Evolutionary conservation across 1,284 basidiomycete species (phyloP), one percentile per base, ranked within the genome.

Genomic region (Stygiomarasmius scandens): DNA sequence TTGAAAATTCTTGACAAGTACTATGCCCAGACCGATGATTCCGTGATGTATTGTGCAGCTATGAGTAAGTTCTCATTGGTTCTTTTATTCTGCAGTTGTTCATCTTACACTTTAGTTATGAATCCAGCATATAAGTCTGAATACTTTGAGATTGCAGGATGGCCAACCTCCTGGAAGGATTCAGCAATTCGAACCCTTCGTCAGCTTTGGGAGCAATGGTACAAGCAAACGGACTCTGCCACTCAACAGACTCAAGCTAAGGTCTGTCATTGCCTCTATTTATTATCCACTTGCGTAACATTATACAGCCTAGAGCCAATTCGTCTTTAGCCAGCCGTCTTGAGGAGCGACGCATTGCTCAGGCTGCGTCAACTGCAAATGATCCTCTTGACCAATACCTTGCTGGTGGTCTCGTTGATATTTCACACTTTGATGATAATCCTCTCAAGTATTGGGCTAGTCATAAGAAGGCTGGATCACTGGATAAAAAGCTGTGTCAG

Each of bases 1-100:
- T 20, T 54, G 8, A 54, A 48, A 2, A 46, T 64, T n/a, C 16
- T 65, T 23, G 50, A 64, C 53, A 66, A 63, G 44, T 66, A 66
- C 34, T 66, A 64, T 57, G 25, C 63, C 12, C 53, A 58, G 24
- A 64, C 64, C 1, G 63, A 66, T 51, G 58, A 64, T 14, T 61
- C 56, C 0, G 50, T 59, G 23, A 62, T 66, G 45, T 63, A 60
- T 29, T 52, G 55, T 10, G 34, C 58, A 3, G 27, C 25, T 10
- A 49, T 49, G 27, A 49, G 48, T 49, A 49, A 27, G 27, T 49
- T 12, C 6, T 32, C 29, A 5, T 32, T 32, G n/a, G n/a, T 32
- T 32, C 29, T 12, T 32, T 32, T 32, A 32, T 5, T 32, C 29
- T 32, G 27, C 20, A 25, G 19, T 25, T 49, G 11, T 22, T 16